Conservation (phyloP, 192 early-diverging fungal species). For the Chytriomyces confervae region DNA sequence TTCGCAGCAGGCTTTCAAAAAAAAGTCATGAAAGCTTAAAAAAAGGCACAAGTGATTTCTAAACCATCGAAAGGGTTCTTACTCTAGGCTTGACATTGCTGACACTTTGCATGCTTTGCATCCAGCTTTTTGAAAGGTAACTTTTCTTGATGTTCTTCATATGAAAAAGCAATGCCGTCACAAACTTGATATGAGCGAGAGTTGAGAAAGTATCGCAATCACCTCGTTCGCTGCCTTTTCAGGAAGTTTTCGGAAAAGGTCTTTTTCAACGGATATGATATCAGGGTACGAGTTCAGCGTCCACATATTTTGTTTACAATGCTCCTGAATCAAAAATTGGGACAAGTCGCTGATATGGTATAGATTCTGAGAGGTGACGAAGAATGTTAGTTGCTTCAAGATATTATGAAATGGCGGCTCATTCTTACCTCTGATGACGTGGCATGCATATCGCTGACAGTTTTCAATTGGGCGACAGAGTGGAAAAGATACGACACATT, state of each 20-base stretch:
- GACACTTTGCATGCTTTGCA: slow-evolving; percentile 22
- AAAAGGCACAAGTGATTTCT: not conserved
- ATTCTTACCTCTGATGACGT: slow-evolving; percentile 56
- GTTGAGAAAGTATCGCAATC: slow-evolving; percentile 19
- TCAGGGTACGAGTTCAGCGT: slow-evolving; percentile 79
- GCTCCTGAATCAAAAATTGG: slow-evolving; percentile 79
- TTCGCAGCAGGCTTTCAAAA: not conserved
- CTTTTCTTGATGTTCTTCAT: slow-evolving; percentile 42
- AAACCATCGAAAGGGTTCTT: not conserved
- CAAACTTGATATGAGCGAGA: not conserved
- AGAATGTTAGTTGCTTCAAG: slow-evolving; percentile 2
- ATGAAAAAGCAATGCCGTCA: not conserved
- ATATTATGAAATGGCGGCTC: slow-evolving; percentile 15
- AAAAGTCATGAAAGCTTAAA: not conserved
- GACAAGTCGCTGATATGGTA: slow-evolving; percentile 86
- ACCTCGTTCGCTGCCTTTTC: slow-evolving; percentile 37
- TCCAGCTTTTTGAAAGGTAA: slow-evolving; percentile 41
- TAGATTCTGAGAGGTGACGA: slow-evolving; percentile 40
- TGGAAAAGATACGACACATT: slow-evolving; percentile 87
- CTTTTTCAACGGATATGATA: slow-evolving; percentile 66
- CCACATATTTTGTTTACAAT: slow-evolving; percentile 78
- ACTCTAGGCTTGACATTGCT: not conserved
- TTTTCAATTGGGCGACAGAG: slow-evolving; percentile 77
- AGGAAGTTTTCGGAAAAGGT: slow-evolving; percentile 68
- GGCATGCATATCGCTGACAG: slow-evolving; percentile 62